A percentile compares a stretch with the other conserved stretches of the same genome.
phyloP scores from a whole-genome alignment of 345 rosid genomes.

The Bretschneidera sinensis region DNA sequence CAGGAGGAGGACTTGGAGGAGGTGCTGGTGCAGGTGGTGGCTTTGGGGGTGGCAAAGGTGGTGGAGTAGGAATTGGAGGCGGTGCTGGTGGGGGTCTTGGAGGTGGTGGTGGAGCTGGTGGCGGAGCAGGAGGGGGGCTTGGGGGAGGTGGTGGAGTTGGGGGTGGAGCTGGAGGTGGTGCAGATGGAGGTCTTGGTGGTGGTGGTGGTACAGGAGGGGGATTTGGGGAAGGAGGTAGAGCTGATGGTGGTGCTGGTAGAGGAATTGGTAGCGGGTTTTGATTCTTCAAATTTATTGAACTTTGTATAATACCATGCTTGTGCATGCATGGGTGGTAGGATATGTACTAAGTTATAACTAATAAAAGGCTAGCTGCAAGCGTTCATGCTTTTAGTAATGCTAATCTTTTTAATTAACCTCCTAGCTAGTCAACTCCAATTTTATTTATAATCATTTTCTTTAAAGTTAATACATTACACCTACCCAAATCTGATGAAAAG shows the following conservation, averaged over 20 bases:
- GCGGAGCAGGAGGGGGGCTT: conserved; percentile 8
- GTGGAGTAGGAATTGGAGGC: conserved; percentile 8
- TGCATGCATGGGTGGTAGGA: no score
- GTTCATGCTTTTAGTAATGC: no score
- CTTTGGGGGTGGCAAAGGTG: conserved; percentile 18
- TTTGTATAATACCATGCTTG: no score
- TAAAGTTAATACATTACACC: no score
- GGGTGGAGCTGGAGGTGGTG: conserved; percentile 14
- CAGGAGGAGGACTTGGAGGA: conserved; percentile 28
- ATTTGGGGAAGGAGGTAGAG: conserved; percentile 6
- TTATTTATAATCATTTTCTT: no score
- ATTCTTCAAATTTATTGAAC: no score
- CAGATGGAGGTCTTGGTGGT: conserved; percentile 15
- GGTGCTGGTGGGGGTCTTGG: no score
- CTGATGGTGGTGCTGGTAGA: conserved; percentile 8
- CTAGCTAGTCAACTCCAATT: no score
- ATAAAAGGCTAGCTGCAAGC: no score
- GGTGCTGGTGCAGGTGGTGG: conserved; percentile 24
- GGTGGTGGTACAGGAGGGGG: conserved; percentile 26
- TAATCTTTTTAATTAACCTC: no score
- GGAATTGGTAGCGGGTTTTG: conserved; percentile 14
- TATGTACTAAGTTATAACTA: no score
- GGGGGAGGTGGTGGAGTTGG: conserved; percentile 19
- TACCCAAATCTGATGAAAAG: no score
- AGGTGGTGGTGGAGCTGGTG: conserved; percentile 15